Evolutionary conservation across 2,329 filamentous ascomycete genomes (phyloP).

Genomic region (Fusarium virguliforme): DNA sequence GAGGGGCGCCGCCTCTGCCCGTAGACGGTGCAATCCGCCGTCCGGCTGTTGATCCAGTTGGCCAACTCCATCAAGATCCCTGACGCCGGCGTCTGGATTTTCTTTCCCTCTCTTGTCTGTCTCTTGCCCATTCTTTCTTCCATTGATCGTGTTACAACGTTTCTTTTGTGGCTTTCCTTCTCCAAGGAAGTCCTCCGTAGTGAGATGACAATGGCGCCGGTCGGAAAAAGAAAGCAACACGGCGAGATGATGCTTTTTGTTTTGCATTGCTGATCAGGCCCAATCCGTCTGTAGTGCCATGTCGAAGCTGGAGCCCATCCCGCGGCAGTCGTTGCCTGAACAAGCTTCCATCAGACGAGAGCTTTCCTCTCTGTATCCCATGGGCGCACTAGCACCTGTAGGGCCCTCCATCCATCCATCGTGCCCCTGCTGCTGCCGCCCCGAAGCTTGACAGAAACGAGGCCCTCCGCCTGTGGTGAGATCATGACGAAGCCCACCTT

Average conservation of each 20-base stretch:
- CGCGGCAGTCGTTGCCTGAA: constrained; percentile 30
- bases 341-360: constrained; percentile 18
- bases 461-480: constrained; percentile 38
- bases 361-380: constrained; percentile 20
- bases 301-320: constrained; percentile 29
- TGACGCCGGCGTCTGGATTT: constrained; percentile 31
- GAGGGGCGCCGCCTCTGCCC: constrained; percentile 32
- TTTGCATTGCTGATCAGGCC: constrained; percentile 35
- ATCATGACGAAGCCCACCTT: constrained; percentile 35
- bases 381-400: constrained; percentile 5
- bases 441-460: constrained; percentile 35
- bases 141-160: constrained; percentile 26
- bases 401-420: constrained; percentile 3
- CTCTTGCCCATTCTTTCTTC: background rate
- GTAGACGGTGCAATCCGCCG: constrained; percentile 56
- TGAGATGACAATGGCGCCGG: constrained; percentile 23
- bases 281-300: constrained; percentile 26
- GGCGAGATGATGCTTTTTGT: constrained; percentile 28
- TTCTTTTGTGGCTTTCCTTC: constrained; percentile 30
- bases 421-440: constrained; percentile 4
- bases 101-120: constrained; percentile 11
- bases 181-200: constrained; percentile 6
- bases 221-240: constrained; percentile 27
- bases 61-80: constrained; percentile 55
- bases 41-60: constrained; percentile 64